phyloP scores from a whole-genome alignment of 768 basidiomycete genomes.

The Lentinula aciculospora region DNA sequence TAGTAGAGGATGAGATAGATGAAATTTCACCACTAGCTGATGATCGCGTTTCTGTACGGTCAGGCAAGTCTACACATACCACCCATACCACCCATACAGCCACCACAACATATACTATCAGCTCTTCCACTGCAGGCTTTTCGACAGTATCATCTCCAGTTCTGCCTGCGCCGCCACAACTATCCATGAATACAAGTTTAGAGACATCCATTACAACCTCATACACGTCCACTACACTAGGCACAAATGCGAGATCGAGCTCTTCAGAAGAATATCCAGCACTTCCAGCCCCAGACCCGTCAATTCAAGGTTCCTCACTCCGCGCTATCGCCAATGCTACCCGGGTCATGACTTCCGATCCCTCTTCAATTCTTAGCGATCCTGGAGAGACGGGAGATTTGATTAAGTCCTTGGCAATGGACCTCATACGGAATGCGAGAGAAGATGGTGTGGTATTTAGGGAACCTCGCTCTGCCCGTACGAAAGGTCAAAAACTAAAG shows the following conservation, averaged over 20 bases:
- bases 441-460: conserved; percentile 50
- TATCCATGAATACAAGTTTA: background rate
- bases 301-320: conserved; percentile 58
- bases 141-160: background rate
- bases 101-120: background rate
- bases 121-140: conserved; percentile 1
- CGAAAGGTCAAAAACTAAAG: conserved; percentile 2
- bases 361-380: conserved; percentile 69
- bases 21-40: background rate
- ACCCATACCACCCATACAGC: conserved; percentile 1
- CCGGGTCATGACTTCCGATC: conserved; percentile 77
- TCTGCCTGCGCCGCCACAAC: conserved; percentile 1
- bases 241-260: background rate
- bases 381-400: conserved; percentile 54
- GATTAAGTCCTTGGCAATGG: conserved; percentile 59
- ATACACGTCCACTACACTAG: background rate
- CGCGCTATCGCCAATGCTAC: conserved; percentile 79
- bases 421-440: conserved; percentile 62
- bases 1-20: background rate
- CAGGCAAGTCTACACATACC: background rate
- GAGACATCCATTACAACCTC: background rate
- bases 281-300: background rate
- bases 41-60: background rate
- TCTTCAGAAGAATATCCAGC: conserved; percentile 8
- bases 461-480: conserved; percentile 10